phyloP scores from a whole-genome alignment of 176 grass and related monocot genomes.

The Phyllostachys edulis region DNA sequence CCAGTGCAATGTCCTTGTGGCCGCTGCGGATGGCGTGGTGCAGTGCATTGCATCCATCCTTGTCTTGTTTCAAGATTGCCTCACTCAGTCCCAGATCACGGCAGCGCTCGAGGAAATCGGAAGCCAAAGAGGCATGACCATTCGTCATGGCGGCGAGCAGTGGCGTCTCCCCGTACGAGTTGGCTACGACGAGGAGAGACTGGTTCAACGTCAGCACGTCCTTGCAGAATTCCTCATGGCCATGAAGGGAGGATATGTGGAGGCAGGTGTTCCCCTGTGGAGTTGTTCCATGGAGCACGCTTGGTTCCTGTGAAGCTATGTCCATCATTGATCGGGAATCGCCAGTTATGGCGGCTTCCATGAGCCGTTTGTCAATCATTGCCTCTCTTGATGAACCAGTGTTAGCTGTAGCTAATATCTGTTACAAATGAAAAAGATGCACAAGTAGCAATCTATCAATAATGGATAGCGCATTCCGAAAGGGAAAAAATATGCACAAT shows the following conservation, averaged over 20 bases:
- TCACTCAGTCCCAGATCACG: rapidly evolving
- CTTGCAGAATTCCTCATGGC: rapidly evolving
- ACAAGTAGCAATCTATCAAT: too few relatives aligned
- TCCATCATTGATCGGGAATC: not conserved
- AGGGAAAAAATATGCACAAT: too few relatives aligned
- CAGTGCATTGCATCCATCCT: not conserved
- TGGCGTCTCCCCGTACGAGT: too few relatives aligned
- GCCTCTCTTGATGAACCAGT: not conserved
- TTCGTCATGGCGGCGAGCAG: not conserved
- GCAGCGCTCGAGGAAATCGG: not conserved
- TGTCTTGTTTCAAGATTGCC: not conserved
- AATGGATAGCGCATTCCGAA: too few relatives aligned
- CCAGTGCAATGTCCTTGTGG: not conserved
- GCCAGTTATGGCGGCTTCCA: not conserved
- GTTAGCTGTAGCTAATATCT: too few relatives aligned
- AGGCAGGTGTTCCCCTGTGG: slow-evolving; percentile 22
- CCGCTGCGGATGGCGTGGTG: not conserved
- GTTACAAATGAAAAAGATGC: too few relatives aligned
- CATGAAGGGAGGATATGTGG: slow-evolving; percentile 1
- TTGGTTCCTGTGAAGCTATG: not conserved
- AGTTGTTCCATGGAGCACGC: slow-evolving; percentile 18
- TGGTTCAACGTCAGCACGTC: not conserved
- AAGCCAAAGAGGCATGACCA: not conserved
- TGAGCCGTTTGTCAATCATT: not conserved
- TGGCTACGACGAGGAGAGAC: not conserved